Evolutionary conservation across 1,284 basidiomycete species (phyloP).

Genomic region (Spongiforma sp.): DNA sequence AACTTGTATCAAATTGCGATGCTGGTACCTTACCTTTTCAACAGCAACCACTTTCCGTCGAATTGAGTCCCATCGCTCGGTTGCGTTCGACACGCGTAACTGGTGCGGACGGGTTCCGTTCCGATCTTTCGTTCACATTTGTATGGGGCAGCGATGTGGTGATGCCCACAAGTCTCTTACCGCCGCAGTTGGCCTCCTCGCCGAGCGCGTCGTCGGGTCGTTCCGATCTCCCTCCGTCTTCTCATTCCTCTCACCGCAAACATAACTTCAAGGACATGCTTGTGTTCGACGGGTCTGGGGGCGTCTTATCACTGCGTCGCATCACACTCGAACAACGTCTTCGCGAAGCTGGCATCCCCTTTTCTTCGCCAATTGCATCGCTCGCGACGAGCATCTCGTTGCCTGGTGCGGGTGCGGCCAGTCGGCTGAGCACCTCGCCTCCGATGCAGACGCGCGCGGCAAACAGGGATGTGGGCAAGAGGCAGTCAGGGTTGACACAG

Average conservation of each 20-base stretch:
- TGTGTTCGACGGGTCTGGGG: conserved; percentile 66
- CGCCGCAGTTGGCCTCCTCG: conserved; percentile 38
- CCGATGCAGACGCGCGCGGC: conserved; percentile 8
- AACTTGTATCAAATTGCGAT: background rate
- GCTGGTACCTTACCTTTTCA: background rate
- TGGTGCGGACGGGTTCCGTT: conserved; percentile 38
- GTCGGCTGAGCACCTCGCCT: conserved; percentile 34
- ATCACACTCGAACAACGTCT: conserved; percentile 50
- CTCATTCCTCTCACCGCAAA: conserved; percentile 39
- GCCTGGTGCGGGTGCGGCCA: conserved; percentile 45
- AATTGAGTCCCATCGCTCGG: conserved; percentile 62
- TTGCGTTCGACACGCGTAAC: conserved; percentile 48
- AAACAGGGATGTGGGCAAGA: conserved; percentile 13
- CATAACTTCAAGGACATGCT: conserved; percentile 66
- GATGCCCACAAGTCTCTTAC: conserved; percentile 47
- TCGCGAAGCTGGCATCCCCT: conserved; percentile 36
- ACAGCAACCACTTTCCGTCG: conserved; percentile 57
- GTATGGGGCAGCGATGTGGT: conserved; percentile 43
- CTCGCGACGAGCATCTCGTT: conserved; percentile 50
- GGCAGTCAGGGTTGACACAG: conserved; percentile 41
- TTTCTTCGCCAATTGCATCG: conserved; percentile 40
- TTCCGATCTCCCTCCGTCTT: conserved; percentile 44
- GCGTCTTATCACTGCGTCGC: conserved; percentile 60
- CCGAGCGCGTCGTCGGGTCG: conserved; percentile 38
- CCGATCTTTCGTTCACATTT: conserved; percentile 62